Percentiles rank a stretch among this genome's conserved stretches.
Conservation (phyloP, 371 early-diverging fungal species). For the Batrachochytrium dendrobatidis region DNA sequence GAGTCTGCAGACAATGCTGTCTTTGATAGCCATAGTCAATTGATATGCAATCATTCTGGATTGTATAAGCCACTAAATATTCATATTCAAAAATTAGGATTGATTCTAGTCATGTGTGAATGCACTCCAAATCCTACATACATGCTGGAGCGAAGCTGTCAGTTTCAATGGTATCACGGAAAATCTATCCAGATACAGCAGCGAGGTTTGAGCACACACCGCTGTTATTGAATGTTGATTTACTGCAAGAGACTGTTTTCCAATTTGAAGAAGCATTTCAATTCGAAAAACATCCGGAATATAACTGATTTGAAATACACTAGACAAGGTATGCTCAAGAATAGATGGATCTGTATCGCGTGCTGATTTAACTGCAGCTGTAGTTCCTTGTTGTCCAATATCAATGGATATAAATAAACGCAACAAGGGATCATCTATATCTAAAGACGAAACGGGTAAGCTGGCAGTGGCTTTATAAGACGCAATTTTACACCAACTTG, state of each 20-base stretch:
- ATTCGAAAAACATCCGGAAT: conserved; percentile 1
- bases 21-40: no score
- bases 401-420: neutral
- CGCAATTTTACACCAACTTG: neutral
- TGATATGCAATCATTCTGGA: no score
- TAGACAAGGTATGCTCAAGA: neutral
- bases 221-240: no score
- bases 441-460: neutral
- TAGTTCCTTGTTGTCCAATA: neutral
- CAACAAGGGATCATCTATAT: neutral
- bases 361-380: neutral
- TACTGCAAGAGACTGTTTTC: neutral
- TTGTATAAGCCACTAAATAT: no score
- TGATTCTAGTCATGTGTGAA: no score
- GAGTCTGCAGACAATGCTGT: no score
- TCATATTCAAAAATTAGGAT: no score
- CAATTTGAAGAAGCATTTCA: neutral
- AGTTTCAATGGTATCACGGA: no score
- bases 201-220: no score
- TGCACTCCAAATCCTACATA: no score
- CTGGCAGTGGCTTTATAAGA: neutral
- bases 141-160: no score
- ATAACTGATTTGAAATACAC: neutral
- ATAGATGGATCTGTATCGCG: neutral
- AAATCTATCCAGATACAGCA: no score